Base-by-base conservation (phyloP, 1,284 basidiomycete genomes). In the Anthracocystis walkeri region DNA sequence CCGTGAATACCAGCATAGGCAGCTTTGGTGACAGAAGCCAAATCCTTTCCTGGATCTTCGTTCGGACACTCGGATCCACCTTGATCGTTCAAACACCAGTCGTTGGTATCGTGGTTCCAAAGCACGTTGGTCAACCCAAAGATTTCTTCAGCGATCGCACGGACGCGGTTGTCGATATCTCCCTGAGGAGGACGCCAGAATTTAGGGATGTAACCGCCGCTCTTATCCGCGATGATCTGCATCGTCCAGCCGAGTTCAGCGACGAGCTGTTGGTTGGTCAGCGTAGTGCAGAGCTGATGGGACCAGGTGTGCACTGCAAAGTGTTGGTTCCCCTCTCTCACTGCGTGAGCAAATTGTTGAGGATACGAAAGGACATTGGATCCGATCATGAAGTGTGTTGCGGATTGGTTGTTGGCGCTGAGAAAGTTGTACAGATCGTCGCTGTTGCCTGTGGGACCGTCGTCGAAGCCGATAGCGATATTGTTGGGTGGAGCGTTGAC, bases 161-260 rank as follows among this genome's bases (percentile, higher is more conserved):
- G 78, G 20, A 84, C 82, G 42, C 83, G 81, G 65, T 85, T 82
- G 72, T 85, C 84, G 23, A 84, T 64, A 57, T 85, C 82, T 40
- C 82, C 83, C 59, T 85, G 81, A 25, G 83, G 82, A n/a, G 83
- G 81, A 7, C 79, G 74, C 75, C 79, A 79, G 65, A 92, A 87
- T 44, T 69, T 77, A 31, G 81, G 80, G n/a, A 78, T 75, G 46
- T 84, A 78, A 38, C 83, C 83, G n/a, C 77, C 73, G 74, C 79
- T 78, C 45, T 77, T 59, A 51, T 80, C 61, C 80, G 91, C 89
- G 86, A 98, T 96, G 61, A 91, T 76, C 87, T 93, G 90, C 75
- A 91, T 91, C 60, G 94, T 93, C 92, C 93, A 97, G 45, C 92
- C 94, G 51, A 98, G 89, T 86, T 97, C 95, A 20, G 94, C 94